These are phyloP conservation scores for Metarhizium album DNA, from an alignment of 2,329 filamentous ascomycete genomes.

Conservation along the genomic window DNA sequence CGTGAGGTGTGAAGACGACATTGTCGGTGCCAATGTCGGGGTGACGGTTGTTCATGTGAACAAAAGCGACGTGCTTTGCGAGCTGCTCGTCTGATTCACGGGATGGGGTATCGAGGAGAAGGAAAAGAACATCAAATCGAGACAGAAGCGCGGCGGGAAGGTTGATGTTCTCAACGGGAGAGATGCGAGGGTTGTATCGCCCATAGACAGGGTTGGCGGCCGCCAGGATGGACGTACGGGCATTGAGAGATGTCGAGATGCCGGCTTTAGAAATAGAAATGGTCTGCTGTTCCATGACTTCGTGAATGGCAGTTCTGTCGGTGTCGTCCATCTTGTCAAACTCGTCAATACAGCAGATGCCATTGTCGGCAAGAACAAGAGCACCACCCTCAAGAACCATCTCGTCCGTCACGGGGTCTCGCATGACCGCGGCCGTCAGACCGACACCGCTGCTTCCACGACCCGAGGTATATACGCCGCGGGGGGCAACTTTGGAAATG, in stretches of 20 bases:
- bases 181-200: constrained; percentile 94
- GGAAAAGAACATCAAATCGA: constrained; percentile 93
- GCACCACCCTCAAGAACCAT: constrained; percentile 77
- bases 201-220: constrained; percentile 96
- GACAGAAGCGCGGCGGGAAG: constrained; percentile 93
- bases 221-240: constrained; percentile 87
- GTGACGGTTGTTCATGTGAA: constrained; percentile 94
- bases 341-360: constrained; percentile 78
- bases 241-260: constrained; percentile 73
- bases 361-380: constrained; percentile 70
- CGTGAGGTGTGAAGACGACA: constrained; percentile 80
- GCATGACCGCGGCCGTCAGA: constrained; percentile 75
- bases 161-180: constrained; percentile 98
- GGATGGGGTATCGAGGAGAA: constrained; percentile 88
- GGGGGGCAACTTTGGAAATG: constrained; percentile 93
- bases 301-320: constrained; percentile 72
- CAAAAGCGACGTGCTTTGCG: constrained; percentile 87
- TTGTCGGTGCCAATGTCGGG: constrained; percentile 55
- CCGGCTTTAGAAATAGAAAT: constrained; percentile 73
- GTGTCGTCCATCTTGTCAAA: constrained; percentile 87
- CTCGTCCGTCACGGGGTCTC: constrained; percentile 72
- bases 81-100: constrained; percentile 87
- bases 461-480: constrained; percentile 76
- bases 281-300: constrained; percentile 83
- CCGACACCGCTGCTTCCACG: constrained; percentile 73